These are phyloP conservation scores for Phytophthora pseudosyringae DNA, from an alignment of 352 stramenopile genomes.

Conservation along the genomic window DNA sequence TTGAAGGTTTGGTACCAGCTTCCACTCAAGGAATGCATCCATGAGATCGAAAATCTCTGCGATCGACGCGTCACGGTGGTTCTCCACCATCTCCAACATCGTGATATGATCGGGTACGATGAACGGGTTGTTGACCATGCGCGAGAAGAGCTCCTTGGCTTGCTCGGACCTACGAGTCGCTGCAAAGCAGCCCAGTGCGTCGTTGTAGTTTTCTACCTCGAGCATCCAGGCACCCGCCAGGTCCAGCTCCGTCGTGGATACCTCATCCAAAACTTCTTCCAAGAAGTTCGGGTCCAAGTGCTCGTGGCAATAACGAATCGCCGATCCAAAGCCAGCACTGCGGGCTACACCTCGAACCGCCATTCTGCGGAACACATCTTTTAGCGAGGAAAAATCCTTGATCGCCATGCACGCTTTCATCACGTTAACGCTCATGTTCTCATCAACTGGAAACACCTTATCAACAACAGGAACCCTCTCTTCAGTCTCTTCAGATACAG, in stretches of 20 bases:
- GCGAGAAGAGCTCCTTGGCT: slow-evolving; percentile 68
- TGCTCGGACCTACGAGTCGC: slow-evolving; percentile 50
- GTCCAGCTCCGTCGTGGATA: slow-evolving; percentile 53
- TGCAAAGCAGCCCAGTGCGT: slow-evolving; percentile 74
- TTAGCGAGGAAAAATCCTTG: slow-evolving; percentile 50
- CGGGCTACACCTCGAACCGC: slow-evolving; percentile 50
- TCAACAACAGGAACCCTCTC: slow-evolving; percentile 22
- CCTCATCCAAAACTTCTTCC: slow-evolving; percentile 65
- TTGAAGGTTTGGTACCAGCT: slow-evolving; percentile 63
- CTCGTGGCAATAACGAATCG: slow-evolving; percentile 69
- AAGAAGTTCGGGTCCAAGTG: slow-evolving; percentile 58
- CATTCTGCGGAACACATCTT: slow-evolving; percentile 66
- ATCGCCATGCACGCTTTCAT: slow-evolving; percentile 58
- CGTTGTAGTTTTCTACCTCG: slow-evolving; percentile 77
- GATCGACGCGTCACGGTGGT: slow-evolving; percentile 62
- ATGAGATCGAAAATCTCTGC: slow-evolving; percentile 74
- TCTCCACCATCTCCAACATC: slow-evolving; percentile 83
- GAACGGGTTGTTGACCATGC: slow-evolving; percentile 63
- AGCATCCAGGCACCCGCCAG: slow-evolving; percentile 59
- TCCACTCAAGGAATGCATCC: slow-evolving; percentile 70
- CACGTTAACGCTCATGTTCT: slow-evolving; percentile 85
- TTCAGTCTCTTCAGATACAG: slow-evolving; percentile 3
- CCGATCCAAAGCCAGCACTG: slow-evolving; percentile 68
- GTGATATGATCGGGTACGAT: slow-evolving; percentile 71
- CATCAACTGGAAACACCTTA: slow-evolving; percentile 50